Conservation (phyloP, 2,329 filamentous ascomycete genomes). For the Thelonectria blattea region DNA sequence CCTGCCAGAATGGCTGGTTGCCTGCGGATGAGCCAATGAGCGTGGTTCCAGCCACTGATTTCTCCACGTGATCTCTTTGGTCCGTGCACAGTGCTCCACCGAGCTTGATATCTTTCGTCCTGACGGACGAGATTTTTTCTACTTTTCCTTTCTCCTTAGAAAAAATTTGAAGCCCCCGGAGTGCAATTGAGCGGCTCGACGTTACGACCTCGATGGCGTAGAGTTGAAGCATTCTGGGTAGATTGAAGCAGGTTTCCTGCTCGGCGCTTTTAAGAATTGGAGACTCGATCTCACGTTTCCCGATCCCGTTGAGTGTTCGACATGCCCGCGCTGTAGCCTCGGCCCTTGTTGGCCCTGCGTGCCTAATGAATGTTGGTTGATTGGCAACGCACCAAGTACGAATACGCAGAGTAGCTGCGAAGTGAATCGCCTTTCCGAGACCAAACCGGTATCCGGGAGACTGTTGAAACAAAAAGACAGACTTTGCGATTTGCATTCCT, state of each 20-base stretch:
- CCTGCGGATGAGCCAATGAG: conserved; percentile 37
- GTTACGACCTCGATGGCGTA: conserved; percentile 50
- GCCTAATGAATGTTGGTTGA: background rate
- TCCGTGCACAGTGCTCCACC: conserved; percentile 34
- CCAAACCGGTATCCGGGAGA: too few relatives aligned
- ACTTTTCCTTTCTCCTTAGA: conserved; percentile 44
- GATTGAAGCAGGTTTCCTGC: conserved; percentile 52
- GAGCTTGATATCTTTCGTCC: conserved; percentile 26
- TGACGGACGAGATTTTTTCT: conserved; percentile 22
- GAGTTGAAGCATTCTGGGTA: conserved; percentile 66
- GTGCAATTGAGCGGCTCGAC: conserved; percentile 61
- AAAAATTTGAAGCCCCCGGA: conserved; percentile 66
- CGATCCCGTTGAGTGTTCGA: conserved; percentile 70
- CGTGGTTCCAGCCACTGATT: conserved; percentile 11
- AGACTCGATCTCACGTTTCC: conserved; percentile 60
- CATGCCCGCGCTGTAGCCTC: conserved; percentile 43
- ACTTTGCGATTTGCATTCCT: background rate
- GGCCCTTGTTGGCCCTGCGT: conserved; percentile 1
- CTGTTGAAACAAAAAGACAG: too few relatives aligned
- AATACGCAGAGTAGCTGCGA: too few relatives aligned
- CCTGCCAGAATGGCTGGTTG: conserved; percentile 31
- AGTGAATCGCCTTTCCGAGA: too few relatives aligned
- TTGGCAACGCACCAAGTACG: too few relatives aligned
- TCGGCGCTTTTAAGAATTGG: conserved; percentile 70
- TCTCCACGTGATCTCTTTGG: conserved; percentile 32